A percentile compares a stretch with the other conserved stretches of the same genome.
Conservation (phyloP, 208 protist species). For the Crithidia fasciculata region DNA sequence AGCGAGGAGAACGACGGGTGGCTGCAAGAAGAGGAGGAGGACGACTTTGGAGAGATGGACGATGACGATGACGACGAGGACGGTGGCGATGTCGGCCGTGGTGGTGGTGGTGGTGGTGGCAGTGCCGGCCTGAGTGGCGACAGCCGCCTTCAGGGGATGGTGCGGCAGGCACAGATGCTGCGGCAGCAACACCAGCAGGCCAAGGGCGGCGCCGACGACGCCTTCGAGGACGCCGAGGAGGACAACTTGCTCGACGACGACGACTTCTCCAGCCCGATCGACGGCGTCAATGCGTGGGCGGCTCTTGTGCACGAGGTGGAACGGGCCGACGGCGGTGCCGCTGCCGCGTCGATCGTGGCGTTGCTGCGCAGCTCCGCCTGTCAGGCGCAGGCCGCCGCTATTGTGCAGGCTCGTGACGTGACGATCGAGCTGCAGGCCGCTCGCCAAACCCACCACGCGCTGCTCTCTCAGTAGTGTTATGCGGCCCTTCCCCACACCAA, state of each 20-base stretch:
- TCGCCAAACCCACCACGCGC: slow-evolving; percentile 18
- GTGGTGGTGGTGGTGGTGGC: slow-evolving; percentile 40
- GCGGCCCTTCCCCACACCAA: too few relatives aligned
- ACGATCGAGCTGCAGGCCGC: slow-evolving; percentile 24
- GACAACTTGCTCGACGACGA: slow-evolving; percentile 79
- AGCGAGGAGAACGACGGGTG: slow-evolving; percentile 41
- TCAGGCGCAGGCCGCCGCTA: slow-evolving; percentile 38
- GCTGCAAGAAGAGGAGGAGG: slow-evolving; percentile 48
- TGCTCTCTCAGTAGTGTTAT: slow-evolving; percentile 1
- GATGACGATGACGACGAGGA: slow-evolving; percentile 36
- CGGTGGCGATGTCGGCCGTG: slow-evolving; percentile 27
- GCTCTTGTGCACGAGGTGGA: slow-evolving; percentile 45
- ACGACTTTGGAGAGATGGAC: slow-evolving; percentile 17
- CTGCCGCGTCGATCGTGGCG: slow-evolving; percentile 9
- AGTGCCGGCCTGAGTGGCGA: slow-evolving; percentile 26
- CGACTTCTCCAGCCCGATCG: slow-evolving; percentile 76
- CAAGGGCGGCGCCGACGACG: slow-evolving; percentile 24
- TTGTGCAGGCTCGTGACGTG: slow-evolving; percentile 43
- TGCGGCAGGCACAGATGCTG: slow-evolving; percentile 47
- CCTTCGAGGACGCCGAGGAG: slow-evolving; percentile 53
- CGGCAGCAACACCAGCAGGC: slow-evolving; percentile 26
- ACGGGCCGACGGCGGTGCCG: slow-evolving; percentile 16
- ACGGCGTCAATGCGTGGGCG: slow-evolving; percentile 67
- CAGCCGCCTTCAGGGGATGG: slow-evolving; percentile 39
- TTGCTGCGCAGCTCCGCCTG: slow-evolving; percentile 38